phyloP scores from a whole-genome alignment of 768 basidiomycete species.

The Leccinum sublutescens region DNA sequence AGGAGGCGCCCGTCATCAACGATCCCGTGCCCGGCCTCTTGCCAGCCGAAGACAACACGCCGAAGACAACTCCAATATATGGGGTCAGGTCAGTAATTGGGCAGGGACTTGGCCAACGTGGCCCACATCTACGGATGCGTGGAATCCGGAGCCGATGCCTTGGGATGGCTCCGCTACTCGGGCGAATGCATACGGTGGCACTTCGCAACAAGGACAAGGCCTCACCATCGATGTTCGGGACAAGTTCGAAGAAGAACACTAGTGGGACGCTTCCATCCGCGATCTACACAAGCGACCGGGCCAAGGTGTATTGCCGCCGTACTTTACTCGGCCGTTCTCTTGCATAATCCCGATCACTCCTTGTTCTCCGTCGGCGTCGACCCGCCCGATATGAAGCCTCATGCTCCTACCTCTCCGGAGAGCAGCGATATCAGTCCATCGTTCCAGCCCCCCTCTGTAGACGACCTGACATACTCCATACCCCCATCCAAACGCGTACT shows the following conservation, averaged over 20 bases:
- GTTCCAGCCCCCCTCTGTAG: constrained; percentile 46
- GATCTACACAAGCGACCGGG: constrained; percentile 56
- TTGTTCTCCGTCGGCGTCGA: constrained; percentile 58
- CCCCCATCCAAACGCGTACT: constrained; percentile 82
- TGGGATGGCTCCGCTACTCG: too few relatives aligned
- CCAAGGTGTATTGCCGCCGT: constrained; percentile 65
- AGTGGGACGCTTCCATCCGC: constrained; percentile 43
- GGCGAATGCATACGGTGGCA: constrained; percentile 16
- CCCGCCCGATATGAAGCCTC: constrained; percentile 32
- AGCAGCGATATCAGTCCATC: constrained; percentile 13
- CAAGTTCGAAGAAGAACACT: too few relatives aligned
- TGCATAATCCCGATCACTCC: constrained; percentile 73
- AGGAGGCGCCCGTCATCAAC: constrained; percentile 38
- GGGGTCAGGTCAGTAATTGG: constrained; percentile 6
- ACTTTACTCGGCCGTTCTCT: constrained; percentile 51
- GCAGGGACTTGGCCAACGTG: too few relatives aligned
- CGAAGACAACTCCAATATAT: constrained; percentile 7
- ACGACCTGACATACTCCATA: constrained; percentile 62
- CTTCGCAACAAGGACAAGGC: too few relatives aligned
- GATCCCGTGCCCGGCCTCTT: constrained; percentile 38
- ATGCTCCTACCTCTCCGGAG: constrained; percentile 20
- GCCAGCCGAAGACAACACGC: constrained; percentile 32
- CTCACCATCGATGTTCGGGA: too few relatives aligned
- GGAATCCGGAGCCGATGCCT: too few relatives aligned
- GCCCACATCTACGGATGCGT: too few relatives aligned